Evolutionary conservation across 352 stramenopile species (phyloP).

Genomic region (Globisporangium abappressorium): DNA sequence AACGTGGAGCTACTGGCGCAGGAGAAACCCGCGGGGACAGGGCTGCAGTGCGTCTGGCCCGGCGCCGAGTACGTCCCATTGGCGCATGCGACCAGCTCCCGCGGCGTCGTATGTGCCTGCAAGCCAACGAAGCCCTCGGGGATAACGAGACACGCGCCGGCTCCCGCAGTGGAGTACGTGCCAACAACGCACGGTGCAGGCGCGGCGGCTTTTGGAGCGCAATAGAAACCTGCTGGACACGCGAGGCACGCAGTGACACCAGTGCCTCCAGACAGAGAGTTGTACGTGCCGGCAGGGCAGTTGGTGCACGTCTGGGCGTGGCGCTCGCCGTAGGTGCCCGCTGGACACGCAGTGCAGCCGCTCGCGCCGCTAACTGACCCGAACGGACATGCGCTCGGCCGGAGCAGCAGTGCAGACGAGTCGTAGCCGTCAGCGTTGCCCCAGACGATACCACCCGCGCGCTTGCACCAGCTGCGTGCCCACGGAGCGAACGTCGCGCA

Average conservation of each 20-base stretch:
- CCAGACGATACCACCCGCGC: slow-evolving; percentile 49
- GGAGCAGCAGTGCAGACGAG: slow-evolving; percentile 42
- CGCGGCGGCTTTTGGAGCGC: slow-evolving; percentile 18
- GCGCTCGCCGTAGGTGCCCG: slow-evolving; percentile 35
- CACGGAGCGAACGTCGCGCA: slow-evolving; percentile 45
- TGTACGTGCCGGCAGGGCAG: slow-evolving; percentile 49
- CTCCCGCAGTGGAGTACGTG: slow-evolving; percentile 33
- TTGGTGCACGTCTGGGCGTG: slow-evolving; percentile 27
- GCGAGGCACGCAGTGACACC: slow-evolving; percentile 27
- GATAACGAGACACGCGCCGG: slow-evolving; percentile 30
- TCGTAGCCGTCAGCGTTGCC: slow-evolving; percentile 49
- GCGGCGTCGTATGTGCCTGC: slow-evolving; percentile 26
- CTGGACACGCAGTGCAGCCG: slow-evolving; percentile 32
- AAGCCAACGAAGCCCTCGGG: slow-evolving; percentile 40
- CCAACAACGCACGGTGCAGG: slow-evolving; percentile 32
- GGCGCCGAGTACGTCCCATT: slow-evolving; percentile 58
- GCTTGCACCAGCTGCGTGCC: slow-evolving; percentile 46
- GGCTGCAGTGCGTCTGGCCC: slow-evolving; percentile 40
- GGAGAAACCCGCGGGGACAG: slow-evolving; percentile 41
- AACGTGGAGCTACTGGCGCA: slow-evolving; percentile 19
- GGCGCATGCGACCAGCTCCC: slow-evolving; percentile 33
- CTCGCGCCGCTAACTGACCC: slow-evolving; percentile 17
- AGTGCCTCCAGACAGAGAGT: slow-evolving; percentile 26
- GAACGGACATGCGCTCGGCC: slow-evolving; percentile 32
- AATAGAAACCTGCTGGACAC: slow-evolving; percentile 49